Evolutionary conservation across 345 rosid genomes (phyloP).

Genomic region (Viola odorata): DNA sequence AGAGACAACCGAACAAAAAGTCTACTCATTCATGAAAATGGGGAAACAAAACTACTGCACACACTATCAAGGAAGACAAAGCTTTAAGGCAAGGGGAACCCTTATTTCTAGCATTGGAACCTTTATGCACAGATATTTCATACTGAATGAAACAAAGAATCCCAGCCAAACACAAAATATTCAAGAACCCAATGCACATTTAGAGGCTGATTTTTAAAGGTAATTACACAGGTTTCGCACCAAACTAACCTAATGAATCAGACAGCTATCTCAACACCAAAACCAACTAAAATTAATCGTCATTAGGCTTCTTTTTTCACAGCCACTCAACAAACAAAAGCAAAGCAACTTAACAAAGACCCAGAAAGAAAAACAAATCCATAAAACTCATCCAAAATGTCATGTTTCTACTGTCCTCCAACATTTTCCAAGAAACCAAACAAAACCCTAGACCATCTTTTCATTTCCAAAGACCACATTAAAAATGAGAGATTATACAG

Average conservation of each 20-base stretch:
- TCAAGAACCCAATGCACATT: no score
- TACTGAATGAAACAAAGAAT: no score
- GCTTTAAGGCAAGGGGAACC: no score
- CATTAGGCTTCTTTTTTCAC: not conserved
- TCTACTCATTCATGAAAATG: no score
- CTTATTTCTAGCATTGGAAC: no score
- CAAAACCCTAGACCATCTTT: constrained; percentile 4
- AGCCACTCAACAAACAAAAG: not conserved
- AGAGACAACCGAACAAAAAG: no score
- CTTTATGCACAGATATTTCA: no score
- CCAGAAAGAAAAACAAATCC: not conserved
- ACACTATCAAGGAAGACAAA: no score
- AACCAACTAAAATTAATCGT: not conserved
- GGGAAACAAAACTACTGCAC: no score
- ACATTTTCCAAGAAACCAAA: constrained; percentile 10
- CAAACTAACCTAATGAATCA: not conserved
- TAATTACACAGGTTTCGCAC: not conserved
- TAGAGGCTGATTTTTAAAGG: no score
- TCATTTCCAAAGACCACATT: constrained; percentile 1
- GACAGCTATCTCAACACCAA: no score
- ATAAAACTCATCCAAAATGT: not conserved
- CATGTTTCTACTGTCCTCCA: not conserved
- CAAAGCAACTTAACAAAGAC: not conserved
- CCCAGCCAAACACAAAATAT: no score
- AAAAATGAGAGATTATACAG: not conserved